A percentile compares a stretch with the other conserved stretches of the same genome.
These are phyloP conservation scores for Quercus glauca DNA, from an alignment of 306 rosid genomes.

Conservation along the genomic window DNA sequence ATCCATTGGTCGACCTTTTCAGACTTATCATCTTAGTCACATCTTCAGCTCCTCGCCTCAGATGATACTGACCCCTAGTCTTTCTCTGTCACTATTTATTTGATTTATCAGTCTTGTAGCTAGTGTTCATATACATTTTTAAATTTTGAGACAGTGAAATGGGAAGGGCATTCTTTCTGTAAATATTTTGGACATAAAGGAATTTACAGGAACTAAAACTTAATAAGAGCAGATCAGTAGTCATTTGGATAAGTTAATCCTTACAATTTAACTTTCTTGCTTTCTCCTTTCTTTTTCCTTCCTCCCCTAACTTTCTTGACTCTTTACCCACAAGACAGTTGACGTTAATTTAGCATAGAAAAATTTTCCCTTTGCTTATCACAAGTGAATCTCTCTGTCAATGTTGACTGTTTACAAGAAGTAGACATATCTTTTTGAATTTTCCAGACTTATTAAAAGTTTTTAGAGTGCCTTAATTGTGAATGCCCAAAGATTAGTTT, in stretches of 20 bases:
- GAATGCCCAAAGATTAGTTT: not conserved
- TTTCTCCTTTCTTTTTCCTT: not conserved
- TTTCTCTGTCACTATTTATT: not conserved
- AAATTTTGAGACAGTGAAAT: not conserved
- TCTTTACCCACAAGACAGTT: not conserved
- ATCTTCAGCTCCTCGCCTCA: not conserved
- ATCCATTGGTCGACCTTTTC: not conserved
- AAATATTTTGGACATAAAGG: not conserved
- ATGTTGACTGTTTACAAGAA: not conserved
- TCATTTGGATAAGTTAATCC: not conserved
- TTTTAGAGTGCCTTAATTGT: not conserved
- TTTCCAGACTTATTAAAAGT: not conserved
- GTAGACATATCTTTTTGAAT: not conserved
- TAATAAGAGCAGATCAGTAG: not conserved
- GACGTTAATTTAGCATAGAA: not conserved
- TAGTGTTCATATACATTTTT: not conserved
- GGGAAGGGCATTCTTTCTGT: not conserved
- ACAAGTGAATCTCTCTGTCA: not conserved
- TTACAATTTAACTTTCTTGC: not conserved
- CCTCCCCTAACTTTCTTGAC: not conserved
- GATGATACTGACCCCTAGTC: not conserved
- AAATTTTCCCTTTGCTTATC: not conserved
- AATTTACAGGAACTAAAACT: not conserved
- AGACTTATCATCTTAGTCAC: not conserved
- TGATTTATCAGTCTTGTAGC: not conserved